Evolutionary conservation across 208 protist genomes (phyloP), one percentile per base, ranked within the genome.

Genomic region (Leishmania major): DNA sequence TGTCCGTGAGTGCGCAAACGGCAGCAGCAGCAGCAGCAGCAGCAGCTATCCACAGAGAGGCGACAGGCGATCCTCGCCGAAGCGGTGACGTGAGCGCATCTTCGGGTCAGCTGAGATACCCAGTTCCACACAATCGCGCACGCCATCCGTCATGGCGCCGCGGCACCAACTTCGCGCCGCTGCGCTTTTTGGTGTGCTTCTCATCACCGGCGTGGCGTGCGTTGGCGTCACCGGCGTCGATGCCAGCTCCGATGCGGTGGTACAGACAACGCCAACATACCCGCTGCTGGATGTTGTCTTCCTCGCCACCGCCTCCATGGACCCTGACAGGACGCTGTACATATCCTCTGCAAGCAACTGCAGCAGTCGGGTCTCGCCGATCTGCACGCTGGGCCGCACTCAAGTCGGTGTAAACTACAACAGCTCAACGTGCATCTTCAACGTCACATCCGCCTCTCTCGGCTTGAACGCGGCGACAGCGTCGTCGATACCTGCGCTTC

Each of bases 221-320:
- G 7, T 67, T 19, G 10, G 25, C 8, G 69, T 79, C 62, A 6
- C n/a, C 17, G 37, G 11, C 40, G 51, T 17, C 66, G 55, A 74
- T 28, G 43, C 43, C 7, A 77, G 74, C 49, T 55, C 72, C n/a
- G 5, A 70, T 17, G 31, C 83, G n/a, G 69, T 78, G 45, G 83
- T 92, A 64, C 62, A 80, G 59, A 74, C 86, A 17, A 82, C 53
- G 5, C 90, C 90, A 0, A 51, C 53, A 1, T n/a, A 76, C 28
- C 92, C 92, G 28, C 83, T 95, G 13, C 40, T 93, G 49, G 90
- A 90, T 81, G 89, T 91, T 15, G 87, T 89, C 2, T 93, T 95
- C 75, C 77, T 83, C 51, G 92, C 88, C 3, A 90, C 84, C 25
- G 79, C 84, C 3, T 79, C 77, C 1, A 22, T 88, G 0, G 47